These are phyloP conservation scores for Schizosaccharomyces japonicus DNA, from an alignment of 805 yeast genomes.

Conservation along the genomic window DNA sequence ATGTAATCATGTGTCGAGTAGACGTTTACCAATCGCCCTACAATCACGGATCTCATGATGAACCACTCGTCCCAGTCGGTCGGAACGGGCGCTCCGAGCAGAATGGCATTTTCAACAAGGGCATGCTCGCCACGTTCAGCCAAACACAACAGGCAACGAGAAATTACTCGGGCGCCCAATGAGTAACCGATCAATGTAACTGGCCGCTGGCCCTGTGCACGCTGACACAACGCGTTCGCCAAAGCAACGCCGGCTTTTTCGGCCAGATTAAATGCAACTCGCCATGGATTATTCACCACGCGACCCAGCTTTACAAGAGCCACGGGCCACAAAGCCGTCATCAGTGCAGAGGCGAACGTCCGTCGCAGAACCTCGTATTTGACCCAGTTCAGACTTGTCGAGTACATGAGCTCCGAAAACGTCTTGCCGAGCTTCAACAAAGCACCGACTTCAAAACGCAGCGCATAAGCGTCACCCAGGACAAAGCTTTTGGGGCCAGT, in stretches of 20 bases:
- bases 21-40: constrained; percentile 10
- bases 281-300: constrained; percentile 11
- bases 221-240: constrained; percentile 9
- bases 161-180: constrained; percentile 11
- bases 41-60: constrained; percentile 7
- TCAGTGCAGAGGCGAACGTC: constrained; percentile 8
- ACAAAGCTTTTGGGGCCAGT: background rate
- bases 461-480: constrained; percentile 2
- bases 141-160: constrained; percentile 7
- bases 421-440: background rate
- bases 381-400: background rate
- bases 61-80: constrained; percentile 7
- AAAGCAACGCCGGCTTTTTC: constrained; percentile 9
- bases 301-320: constrained; percentile 6
- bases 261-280: constrained; percentile 8
- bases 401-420: background rate
- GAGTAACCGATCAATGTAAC: constrained; percentile 10
- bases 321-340: constrained; percentile 10
- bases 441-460: constrained; percentile 2
- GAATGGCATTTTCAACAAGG: constrained; percentile 8
- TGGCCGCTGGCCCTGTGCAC: constrained; percentile 9
- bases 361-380: constrained; percentile 8
- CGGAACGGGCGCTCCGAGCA: constrained; percentile 9
- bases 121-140: constrained; percentile 7
- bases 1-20: constrained; percentile 8